Conservation (phyloP, 768 basidiomycete species). For the Mycena sanguinolenta region DNA sequence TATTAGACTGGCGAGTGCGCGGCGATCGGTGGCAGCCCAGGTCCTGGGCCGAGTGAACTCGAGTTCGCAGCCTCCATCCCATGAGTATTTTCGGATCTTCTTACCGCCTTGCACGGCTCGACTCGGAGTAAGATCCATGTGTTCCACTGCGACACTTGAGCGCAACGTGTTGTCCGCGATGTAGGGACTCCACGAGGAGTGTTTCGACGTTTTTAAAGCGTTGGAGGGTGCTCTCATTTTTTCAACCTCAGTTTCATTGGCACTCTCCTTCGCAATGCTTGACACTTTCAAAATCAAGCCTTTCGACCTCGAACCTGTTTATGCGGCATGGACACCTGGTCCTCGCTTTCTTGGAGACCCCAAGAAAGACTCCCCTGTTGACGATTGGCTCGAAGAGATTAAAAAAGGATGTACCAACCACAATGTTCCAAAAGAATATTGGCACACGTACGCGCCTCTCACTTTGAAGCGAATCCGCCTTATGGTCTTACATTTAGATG, state of each 20-base stretch:
- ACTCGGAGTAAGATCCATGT: constrained; percentile 4
- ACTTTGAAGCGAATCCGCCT: not conserved
- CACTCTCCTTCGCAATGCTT: constrained; percentile 57
- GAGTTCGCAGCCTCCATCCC: not conserved
- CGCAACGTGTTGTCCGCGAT: constrained; percentile 32
- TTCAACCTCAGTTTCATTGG: not conserved
- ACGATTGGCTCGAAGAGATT: constrained; percentile 81
- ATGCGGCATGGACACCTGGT: constrained; percentile 73
- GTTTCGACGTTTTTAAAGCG: constrained; percentile 13
- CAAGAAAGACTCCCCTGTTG: constrained; percentile 77
- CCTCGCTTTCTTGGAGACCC: constrained; percentile 77
- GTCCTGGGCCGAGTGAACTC: not conserved
- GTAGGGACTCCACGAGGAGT: constrained; percentile 21
- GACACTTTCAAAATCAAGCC: constrained; percentile 86
- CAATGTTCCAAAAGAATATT: constrained; percentile 83
- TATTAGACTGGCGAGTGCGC: not conserved
- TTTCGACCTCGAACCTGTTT: constrained; percentile 79
- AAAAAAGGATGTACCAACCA: constrained; percentile 79
- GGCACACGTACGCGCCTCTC: constrained; percentile 62
- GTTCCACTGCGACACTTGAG: constrained; percentile 7
- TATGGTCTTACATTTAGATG: constrained; percentile 53
- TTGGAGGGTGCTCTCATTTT: not conserved
- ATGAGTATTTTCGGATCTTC: constrained; percentile 5
- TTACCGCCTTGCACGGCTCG: not conserved
- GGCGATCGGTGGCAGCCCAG: not conserved